Evolutionary conservation across 1,284 basidiomycete species (phyloP).

Genomic region (Coriolopsis trogii): DNA sequence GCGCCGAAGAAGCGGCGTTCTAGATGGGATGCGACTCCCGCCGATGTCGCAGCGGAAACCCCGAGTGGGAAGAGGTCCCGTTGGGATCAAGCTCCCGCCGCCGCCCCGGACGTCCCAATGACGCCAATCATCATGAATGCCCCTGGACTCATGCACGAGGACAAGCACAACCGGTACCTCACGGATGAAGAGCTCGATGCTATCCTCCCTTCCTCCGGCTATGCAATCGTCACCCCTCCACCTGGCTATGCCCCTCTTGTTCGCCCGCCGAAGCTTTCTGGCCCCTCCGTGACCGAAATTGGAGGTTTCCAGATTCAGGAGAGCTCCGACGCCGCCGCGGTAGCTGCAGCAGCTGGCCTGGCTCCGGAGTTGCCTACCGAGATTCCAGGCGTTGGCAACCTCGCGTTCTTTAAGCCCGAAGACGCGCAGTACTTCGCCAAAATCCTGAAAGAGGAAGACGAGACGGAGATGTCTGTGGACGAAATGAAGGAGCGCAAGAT

Average conservation of each 20-base stretch:
- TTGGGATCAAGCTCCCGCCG: slow-evolving; percentile 90
- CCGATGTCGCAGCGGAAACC: slow-evolving; percentile 52
- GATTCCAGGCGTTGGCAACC: slow-evolving; percentile 95
- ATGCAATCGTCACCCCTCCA: slow-evolving; percentile 91
- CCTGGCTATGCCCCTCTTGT: slow-evolving; percentile 89
- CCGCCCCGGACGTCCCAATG: slow-evolving; percentile 63
- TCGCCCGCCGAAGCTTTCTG: slow-evolving; percentile 79
- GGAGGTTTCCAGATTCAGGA: slow-evolving; percentile 97
- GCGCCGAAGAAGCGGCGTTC: slow-evolving; percentile 91
- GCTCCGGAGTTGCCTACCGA: slow-evolving; percentile 97
- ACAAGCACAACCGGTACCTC: slow-evolving; percentile 94
- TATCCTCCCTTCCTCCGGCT: slow-evolving; percentile 87
- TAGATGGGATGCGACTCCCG: slow-evolving; percentile 91
- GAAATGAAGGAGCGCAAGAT: slow-evolving; percentile 99
- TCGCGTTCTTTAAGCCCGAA: slow-evolving; percentile 98
- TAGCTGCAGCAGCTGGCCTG: slow-evolving; percentile 87
- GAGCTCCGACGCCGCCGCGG: slow-evolving; percentile 85
- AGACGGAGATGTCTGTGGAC: slow-evolving; percentile 93
- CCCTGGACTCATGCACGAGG: slow-evolving; percentile 81
- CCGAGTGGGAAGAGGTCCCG: slow-evolving; percentile 85
- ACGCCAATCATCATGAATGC: slow-evolving; percentile 84
- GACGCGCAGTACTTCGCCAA: slow-evolving; percentile 98
- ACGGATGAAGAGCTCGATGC: slow-evolving; percentile 96
- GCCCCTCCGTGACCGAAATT: slow-evolving; percentile 70
- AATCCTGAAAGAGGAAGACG: slow-evolving; percentile 93